phyloP scores from a whole-genome alignment of 805 yeast species.

The Wickerhamiella lipophila region DNA sequence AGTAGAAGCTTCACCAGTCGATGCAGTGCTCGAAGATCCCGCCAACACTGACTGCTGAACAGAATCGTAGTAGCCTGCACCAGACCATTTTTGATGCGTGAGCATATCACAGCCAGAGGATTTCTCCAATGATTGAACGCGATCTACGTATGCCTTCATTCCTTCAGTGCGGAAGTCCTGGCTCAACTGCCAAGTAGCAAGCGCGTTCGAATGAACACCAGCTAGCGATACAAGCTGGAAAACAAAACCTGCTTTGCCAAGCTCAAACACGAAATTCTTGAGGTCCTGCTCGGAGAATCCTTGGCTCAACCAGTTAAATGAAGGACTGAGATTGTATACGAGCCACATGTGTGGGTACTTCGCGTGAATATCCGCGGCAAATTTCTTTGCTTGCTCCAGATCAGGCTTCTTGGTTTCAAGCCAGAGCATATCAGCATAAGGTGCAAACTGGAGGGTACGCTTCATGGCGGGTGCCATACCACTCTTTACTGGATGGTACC shows the following conservation, averaged over 20 bases:
- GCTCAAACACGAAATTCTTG: conserved; percentile 38
- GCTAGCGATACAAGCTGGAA: conserved; percentile 50
- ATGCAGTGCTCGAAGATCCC: conserved; percentile 34
- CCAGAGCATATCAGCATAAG: conserved; percentile 50
- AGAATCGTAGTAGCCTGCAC: conserved; percentile 42
- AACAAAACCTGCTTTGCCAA: conserved; percentile 46
- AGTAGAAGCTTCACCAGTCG: conserved; percentile 35
- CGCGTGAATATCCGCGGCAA: conserved; percentile 37
- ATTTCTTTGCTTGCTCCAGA: conserved; percentile 36
- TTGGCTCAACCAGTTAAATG: conserved; percentile 48
- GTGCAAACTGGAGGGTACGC: conserved; percentile 43
- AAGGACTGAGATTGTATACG: conserved; percentile 49
- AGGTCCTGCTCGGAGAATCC: conserved; percentile 40
- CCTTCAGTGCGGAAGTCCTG: conserved; percentile 39
- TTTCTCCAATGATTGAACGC: conserved; percentile 39
- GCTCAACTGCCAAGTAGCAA: conserved; percentile 41
- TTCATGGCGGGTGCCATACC: conserved; percentile 44
- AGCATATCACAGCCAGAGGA: conserved; percentile 38
- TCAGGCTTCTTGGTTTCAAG: conserved; percentile 50
- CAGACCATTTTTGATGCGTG: conserved; percentile 53
- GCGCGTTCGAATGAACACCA: conserved; percentile 44
- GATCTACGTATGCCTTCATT: conserved; percentile 46
- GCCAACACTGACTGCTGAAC: conserved; percentile 34
- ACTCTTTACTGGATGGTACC: conserved; percentile 38
- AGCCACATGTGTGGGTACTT: conserved; percentile 41